Percentiles rank a stretch among this genome's conserved stretches.
Evolutionary conservation across 2,329 filamentous ascomycete genomes (phyloP).

Genomic region (Sporothrix dimorphospora): DNA sequence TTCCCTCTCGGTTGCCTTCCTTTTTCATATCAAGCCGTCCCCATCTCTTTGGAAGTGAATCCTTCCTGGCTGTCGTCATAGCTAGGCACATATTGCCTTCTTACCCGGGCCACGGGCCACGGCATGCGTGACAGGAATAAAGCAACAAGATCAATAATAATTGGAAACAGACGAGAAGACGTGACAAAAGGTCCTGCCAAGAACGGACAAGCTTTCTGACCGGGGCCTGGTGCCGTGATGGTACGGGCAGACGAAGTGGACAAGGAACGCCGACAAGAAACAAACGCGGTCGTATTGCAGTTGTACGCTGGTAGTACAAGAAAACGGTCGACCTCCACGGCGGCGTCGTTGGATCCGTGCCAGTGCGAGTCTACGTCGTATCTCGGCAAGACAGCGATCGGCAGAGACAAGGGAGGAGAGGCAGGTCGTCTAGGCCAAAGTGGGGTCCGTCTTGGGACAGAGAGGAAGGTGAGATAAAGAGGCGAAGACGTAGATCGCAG

Average conservation of each 20-base stretch:
- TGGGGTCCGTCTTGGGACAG: neutral
- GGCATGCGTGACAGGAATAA: too few species aligned
- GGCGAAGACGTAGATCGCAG: neutral
- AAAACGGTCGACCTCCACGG: neutral
- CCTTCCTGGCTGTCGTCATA: slow-evolving; percentile 8
- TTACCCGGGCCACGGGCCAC: slow-evolving; percentile 2
- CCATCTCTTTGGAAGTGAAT: neutral
- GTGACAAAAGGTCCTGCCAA: slow-evolving; percentile 18
- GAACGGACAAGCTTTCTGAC: slow-evolving; percentile 25
- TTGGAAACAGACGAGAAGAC: neutral
- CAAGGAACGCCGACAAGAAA: neutral
- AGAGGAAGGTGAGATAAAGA: slow-evolving; percentile 18
- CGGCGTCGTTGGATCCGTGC: neutral
- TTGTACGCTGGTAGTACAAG: neutral
- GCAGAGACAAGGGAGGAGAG: slow-evolving; percentile 8
- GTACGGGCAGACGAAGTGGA: neutral
- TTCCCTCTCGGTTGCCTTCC: neutral
- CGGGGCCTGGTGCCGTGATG: neutral
- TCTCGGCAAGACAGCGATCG: slow-evolving; percentile 20
- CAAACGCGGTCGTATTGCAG: neutral
- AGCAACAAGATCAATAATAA: neutral
- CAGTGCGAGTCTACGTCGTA: neutral
- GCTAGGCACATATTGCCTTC: neutral
- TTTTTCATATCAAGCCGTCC: slow-evolving; percentile 17
- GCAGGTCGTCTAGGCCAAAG: neutral